Base-by-base conservation (phyloP, 768 basidiomycete species). In the Lactarius psammicola region DNA sequence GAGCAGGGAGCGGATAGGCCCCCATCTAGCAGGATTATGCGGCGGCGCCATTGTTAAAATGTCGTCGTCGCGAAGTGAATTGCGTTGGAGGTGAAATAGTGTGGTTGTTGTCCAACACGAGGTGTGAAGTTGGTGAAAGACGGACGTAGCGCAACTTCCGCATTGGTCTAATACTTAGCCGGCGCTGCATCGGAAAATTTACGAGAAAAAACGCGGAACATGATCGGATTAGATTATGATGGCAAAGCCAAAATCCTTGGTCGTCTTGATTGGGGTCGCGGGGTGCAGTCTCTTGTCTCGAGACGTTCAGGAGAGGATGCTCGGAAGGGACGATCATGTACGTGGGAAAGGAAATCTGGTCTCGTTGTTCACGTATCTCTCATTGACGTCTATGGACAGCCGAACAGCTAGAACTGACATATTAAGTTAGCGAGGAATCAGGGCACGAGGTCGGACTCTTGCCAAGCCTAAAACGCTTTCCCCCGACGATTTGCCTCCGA, bases 1-100 rank as follows among this genome's bases (percentile, higher is more conserved):
- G 42, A 87, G 70, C 51, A 87, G 71, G 23, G 87, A 88, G 62
- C 80, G 80, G 66, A 83, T 71, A 28, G 83, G 81, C 15, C 87
- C 86, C 86, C 86, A 87, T 59, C 46, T 26, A 30, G 58, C 1
- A 17, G 3, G 1, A 34, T 44, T 34, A 11, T 38, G 60, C 4
- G 55, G 20, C 28, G 49, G 18, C 2, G 49, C 0, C 65, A 66
- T 58, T 11, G 4, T 13, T 11, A 2, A 4, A 10, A 26, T 13
- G 44, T 46, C 8, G 59, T 31, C 44, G 59, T 18, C 30, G 20
- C 10, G 40, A 28, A 49, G 23, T 23, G 46, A 23, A 5, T n/a
- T 26, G 49, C 28, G 49, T 26, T 51, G 23, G 49, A 26, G 26
- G 23, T 51, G 49, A 51, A 51, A 51, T 13, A 4, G 40, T 40